Percentiles rank a stretch among this genome's conserved stretches.
Evolutionary conservation across 768 basidiomycete genomes (phyloP).

Genomic region (Kwoniella dejecticola): DNA sequence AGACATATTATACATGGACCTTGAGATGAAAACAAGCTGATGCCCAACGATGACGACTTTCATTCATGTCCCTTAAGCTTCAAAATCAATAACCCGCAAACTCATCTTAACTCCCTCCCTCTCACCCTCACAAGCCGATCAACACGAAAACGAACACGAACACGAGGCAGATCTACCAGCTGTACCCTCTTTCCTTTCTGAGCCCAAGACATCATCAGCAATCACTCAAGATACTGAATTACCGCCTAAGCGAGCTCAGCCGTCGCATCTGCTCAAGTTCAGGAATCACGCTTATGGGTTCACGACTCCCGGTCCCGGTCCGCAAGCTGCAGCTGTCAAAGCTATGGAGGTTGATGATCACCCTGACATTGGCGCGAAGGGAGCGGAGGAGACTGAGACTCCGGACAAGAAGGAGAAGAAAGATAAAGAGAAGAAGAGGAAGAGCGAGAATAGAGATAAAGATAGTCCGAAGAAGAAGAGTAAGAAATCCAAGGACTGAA

Average conservation of each 20-base stretch:
- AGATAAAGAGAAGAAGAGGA: conserved; percentile 8
- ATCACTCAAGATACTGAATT: conserved; percentile 6
- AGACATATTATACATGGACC: background rate
- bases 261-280: conserved; percentile 49
- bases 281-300: conserved; percentile 50
- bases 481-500: conserved; percentile 30
- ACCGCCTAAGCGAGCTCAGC: conserved; percentile 42
- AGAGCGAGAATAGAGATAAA: conserved; percentile 31
- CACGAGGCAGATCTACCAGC: conserved; percentile 11
- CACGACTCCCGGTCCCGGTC: conserved; percentile 36
- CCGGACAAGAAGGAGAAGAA: conserved; percentile 6
- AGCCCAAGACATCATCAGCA: conserved; percentile 2
- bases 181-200: conserved; percentile 35
- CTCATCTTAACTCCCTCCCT: conserved; percentile 41
- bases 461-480: conserved; percentile 31
- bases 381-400: too few relatives aligned
- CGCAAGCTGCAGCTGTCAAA: background rate
- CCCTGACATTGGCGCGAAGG: background rate
- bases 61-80: conserved; percentile 27
- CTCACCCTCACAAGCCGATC: background rate
- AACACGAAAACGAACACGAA: conserved; percentile 3
- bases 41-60: background rate
- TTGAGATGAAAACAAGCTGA: background rate
- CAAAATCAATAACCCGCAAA: conserved; percentile 42
- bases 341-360: background rate